A percentile compares a stretch with the other conserved stretches of the same genome.
phyloP scores from a whole-genome alignment of 805 yeast species.

The Danielia oregonensis region DNA sequence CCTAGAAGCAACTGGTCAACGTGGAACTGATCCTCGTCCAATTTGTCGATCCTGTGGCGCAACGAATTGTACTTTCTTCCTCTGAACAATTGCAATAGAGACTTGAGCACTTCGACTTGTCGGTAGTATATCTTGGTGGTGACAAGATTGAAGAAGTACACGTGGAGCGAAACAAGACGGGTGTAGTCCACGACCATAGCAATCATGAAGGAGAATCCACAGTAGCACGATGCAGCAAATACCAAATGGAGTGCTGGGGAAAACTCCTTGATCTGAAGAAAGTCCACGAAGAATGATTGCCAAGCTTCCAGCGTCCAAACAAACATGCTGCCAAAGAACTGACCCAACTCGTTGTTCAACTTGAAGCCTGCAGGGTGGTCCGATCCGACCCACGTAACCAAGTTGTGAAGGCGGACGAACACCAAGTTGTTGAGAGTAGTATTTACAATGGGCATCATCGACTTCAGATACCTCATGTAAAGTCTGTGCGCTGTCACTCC shows the following conservation, averaged over 20 bases:
- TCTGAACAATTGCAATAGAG: constrained; percentile 78
- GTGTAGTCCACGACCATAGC: constrained; percentile 64
- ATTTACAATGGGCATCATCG: constrained; percentile 15
- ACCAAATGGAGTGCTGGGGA: constrained; percentile 1
- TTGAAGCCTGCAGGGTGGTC: constrained; percentile 92
- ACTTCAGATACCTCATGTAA: constrained; percentile 28
- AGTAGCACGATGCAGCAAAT: constrained; percentile 20
- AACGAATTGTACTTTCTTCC: constrained; percentile 86
- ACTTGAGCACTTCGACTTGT: constrained; percentile 63
- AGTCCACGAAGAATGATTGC: constrained; percentile 22
- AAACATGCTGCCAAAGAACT: constrained; percentile 80
- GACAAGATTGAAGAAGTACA: constrained; percentile 72
- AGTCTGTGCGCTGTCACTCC: constrained; percentile 60
- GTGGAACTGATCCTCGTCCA: constrained; percentile 57
- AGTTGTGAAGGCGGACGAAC: constrained; percentile 41
- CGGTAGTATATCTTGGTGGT: constrained; percentile 75
- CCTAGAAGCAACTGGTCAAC: constrained; percentile 86
- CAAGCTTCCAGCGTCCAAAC: constrained; percentile 81
- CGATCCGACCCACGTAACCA: constrained; percentile 69
- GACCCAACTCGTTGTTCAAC: constrained; percentile 79
- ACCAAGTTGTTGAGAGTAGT: constrained; percentile 32
- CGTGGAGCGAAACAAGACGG: constrained; percentile 62
- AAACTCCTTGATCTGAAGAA: constrained; percentile 1
- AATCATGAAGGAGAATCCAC: constrained; percentile 70
- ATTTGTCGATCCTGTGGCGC: constrained; percentile 80